Conservation (phyloP, 2,329 filamentous ascomycete species). For the Orbilia ellipsospora region DNA sequence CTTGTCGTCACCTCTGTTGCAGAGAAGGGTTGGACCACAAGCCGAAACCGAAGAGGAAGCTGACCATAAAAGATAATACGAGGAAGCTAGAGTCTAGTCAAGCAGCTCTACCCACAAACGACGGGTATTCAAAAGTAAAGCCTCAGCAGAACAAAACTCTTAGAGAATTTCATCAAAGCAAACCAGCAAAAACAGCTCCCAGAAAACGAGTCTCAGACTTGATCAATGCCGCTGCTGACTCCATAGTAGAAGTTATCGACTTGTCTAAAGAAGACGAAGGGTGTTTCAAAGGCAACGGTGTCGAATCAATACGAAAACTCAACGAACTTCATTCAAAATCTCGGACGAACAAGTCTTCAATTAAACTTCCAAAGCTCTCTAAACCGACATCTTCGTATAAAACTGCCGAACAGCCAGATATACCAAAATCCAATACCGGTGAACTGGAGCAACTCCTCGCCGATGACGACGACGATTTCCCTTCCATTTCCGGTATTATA, state of each 20-base stretch:
- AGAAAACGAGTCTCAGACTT: constrained; percentile 48
- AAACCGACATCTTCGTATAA: constrained; percentile 7
- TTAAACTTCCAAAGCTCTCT: constrained; percentile 30
- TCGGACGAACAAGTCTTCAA: constrained; percentile 16
- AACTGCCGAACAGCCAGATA: background rate
- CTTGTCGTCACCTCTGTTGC: constrained; percentile 74
- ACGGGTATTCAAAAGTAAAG: constrained; percentile 12
- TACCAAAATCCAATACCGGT: constrained; percentile 17
- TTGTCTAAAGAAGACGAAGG: constrained; percentile 42
- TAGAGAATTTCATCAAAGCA: constrained; percentile 31
- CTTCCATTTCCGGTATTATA: constrained; percentile 41
- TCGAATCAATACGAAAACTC: constrained; percentile 31
- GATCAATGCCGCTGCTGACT: constrained; percentile 20
- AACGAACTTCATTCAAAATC: constrained; percentile 46
- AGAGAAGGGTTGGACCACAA: constrained; percentile 71
- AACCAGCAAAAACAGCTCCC: constrained; percentile 2
- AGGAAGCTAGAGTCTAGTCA: constrained; percentile 22
- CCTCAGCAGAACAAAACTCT: background rate
- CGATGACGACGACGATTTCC: constrained; percentile 38
- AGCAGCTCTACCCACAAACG: background rate
- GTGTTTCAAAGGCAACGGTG: constrained; percentile 41
- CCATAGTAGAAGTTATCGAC: constrained; percentile 24
- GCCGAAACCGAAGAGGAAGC: constrained; percentile 63
- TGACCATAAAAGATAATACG: constrained; percentile 5
- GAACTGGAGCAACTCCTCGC: constrained; percentile 32